These are phyloP conservation scores for Globisporangium sylvaticum DNA, from an alignment of 352 stramenopile genomes.

Conservation along the genomic window DNA sequence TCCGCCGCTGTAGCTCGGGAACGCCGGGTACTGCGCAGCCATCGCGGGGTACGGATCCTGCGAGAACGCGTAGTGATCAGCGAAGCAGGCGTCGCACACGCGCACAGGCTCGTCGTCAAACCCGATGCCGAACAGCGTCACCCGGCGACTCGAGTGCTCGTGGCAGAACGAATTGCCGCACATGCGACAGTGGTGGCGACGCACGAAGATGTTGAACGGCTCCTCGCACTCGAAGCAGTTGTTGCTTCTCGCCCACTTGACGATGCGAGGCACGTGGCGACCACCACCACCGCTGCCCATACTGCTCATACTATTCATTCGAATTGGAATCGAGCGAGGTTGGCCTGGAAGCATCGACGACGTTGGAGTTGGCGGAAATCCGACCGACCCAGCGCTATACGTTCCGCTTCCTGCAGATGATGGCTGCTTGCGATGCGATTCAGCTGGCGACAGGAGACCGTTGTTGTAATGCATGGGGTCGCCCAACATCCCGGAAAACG, in stretches of 20 bases:
- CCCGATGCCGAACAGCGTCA: conserved; percentile 71
- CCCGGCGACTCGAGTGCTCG: conserved; percentile 73
- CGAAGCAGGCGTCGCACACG: conserved; percentile 85
- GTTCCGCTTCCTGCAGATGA: conserved; percentile 30
- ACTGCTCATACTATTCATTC: conserved; percentile 14
- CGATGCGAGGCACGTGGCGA: conserved; percentile 44
- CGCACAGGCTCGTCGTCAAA: conserved; percentile 82
- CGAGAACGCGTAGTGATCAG: conserved; percentile 55
- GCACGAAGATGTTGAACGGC: conserved; percentile 79
- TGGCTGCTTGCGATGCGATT: conserved; percentile 38
- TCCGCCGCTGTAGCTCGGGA: conserved; percentile 10
- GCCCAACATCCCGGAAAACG: conserved; percentile 27
- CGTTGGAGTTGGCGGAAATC: conserved; percentile 10
- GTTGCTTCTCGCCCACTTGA: conserved; percentile 79
- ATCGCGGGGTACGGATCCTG: conserved; percentile 21
- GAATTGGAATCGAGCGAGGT: conserved; percentile 10
- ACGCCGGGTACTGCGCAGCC: conserved; percentile 7
- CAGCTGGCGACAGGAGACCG: conserved; percentile 37
- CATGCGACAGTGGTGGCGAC: conserved; percentile 84
- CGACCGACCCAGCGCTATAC: conserved; percentile 25
- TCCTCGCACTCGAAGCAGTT: conserved; percentile 85
- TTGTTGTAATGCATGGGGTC: conserved; percentile 31
- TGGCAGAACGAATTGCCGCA: conserved; percentile 87
- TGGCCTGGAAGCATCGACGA: conserved; percentile 6
- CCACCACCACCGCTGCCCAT: conserved; percentile 14